Conservation (phyloP, 1,139 yeast species). For the Taphrina confusa region DNA sequence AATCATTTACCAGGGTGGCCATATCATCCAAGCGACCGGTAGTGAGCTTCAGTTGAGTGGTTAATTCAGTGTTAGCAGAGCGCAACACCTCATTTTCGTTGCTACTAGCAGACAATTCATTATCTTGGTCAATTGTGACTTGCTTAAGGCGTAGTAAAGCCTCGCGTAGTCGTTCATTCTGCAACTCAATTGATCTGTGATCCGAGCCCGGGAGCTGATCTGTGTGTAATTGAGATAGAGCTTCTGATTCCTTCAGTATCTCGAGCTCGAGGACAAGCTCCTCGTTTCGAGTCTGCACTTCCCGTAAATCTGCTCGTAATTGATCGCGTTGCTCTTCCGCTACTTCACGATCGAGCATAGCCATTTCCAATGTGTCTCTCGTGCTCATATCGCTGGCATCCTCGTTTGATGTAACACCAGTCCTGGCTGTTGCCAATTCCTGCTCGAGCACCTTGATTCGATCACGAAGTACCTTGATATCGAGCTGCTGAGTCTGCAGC, state of each 20-base stretch:
- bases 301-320: constrained; percentile 46
- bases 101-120: constrained; percentile 48
- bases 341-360: constrained; percentile 58
- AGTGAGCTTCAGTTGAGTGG: constrained; percentile 41
- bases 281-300: constrained; percentile 49
- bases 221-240: constrained; percentile 36
- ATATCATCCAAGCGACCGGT: constrained; percentile 49
- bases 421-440: not conserved
- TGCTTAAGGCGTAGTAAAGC: constrained; percentile 49
- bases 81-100: constrained; percentile 37
- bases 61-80: constrained; percentile 34
- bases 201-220: not conserved
- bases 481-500: constrained; percentile 19
- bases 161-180: constrained; percentile 50
- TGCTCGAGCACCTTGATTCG: constrained; percentile 3
- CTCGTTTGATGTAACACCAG: not conserved
- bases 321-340: constrained; percentile 51
- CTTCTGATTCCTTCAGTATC: constrained; percentile 40
- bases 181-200: constrained; percentile 40
- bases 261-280: constrained; percentile 51
- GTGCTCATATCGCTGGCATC: not conserved
- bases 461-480: constrained; percentile 3
- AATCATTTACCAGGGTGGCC: constrained; percentile 51
- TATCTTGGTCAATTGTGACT: constrained; percentile 47
- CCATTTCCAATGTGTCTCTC: constrained; percentile 54